Conservation (phyloP, 768 basidiomycete species). For the Cystofilobasidium bisporidii region DNA sequence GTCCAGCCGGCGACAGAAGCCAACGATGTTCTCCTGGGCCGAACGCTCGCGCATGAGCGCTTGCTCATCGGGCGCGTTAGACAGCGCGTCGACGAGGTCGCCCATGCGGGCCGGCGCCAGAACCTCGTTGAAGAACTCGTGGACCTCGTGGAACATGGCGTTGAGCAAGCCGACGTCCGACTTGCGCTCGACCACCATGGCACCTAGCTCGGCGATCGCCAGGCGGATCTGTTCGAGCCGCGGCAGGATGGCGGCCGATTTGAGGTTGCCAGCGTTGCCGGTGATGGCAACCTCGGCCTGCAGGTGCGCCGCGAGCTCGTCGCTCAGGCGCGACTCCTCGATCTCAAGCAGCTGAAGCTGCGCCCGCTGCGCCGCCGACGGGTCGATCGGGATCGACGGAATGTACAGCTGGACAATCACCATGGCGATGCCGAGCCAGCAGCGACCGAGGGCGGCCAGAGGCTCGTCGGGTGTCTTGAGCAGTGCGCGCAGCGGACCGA, state of each 20-base stretch:
- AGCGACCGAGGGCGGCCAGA: slow-evolving; percentile 43
- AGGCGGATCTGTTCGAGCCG: slow-evolving; percentile 9
- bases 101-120: slow-evolving; percentile 50
- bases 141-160: slow-evolving; percentile 47
- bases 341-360: slow-evolving; percentile 45
- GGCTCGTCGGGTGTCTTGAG: slow-evolving; percentile 24
- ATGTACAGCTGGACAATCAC: slow-evolving; percentile 62
- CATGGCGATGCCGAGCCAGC: slow-evolving; percentile 56
- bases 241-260: neutral
- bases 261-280: slow-evolving; percentile 49
- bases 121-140: slow-evolving; percentile 58
- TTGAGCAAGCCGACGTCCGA: slow-evolving; percentile 34
- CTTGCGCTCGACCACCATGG: slow-evolving; percentile 22
- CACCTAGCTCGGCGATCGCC: slow-evolving; percentile 19
- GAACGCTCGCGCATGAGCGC: slow-evolving; percentile 53
- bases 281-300: slow-evolving; percentile 50
- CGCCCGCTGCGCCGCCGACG: slow-evolving; percentile 56
- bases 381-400: slow-evolving; percentile 78
- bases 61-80: slow-evolving; percentile 25
- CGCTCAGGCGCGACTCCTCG: slow-evolving; percentile 43
- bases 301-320: slow-evolving; percentile 51
- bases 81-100: slow-evolving; percentile 42
- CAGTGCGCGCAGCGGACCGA: slow-evolving; percentile 6
- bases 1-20: slow-evolving; percentile 63
- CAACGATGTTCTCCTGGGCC: slow-evolving; percentile 65